phyloP scores from a whole-genome alignment of 2,329 filamentous ascomycete genomes.

The Plenodomus tracheiphilus region DNA sequence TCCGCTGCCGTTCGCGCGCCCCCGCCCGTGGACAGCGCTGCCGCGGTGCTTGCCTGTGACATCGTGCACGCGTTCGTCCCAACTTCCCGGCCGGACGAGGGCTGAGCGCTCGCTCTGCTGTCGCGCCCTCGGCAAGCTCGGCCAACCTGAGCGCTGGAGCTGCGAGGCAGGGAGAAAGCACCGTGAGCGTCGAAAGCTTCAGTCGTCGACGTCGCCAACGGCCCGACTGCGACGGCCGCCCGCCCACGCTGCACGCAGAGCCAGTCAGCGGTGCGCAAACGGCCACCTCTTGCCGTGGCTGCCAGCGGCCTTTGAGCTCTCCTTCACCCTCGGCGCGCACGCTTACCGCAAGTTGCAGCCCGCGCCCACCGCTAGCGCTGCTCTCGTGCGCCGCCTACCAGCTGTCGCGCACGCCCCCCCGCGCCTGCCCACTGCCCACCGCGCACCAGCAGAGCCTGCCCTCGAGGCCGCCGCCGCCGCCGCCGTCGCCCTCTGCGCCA shows the following conservation, averaged over 20 bases:
- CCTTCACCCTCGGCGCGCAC: constrained; percentile 26
- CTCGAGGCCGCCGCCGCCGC: constrained; percentile 10
- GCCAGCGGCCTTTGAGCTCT: constrained; percentile 21
- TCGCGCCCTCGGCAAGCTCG: constrained; percentile 39
- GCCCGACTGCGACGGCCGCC: constrained; percentile 32
- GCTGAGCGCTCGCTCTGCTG: constrained; percentile 28
- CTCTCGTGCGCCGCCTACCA: constrained; percentile 17
- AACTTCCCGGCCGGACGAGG: constrained; percentile 37
- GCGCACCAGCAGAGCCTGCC: constrained; percentile 13
- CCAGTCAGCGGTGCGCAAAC: constrained; percentile 19
- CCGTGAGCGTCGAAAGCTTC: constrained; percentile 22
- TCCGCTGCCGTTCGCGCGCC: neutral
- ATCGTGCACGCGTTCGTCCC: too few relatives aligned
- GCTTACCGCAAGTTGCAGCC: constrained; percentile 19
- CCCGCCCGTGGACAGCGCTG: constrained; percentile 9
- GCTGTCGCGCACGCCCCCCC: constrained; percentile 19
- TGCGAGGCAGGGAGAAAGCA: constrained; percentile 29
- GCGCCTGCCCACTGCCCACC: too few relatives aligned
- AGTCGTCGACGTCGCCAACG: constrained; percentile 32
- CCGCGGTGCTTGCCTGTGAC: too few relatives aligned
- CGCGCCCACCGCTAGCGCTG: too few relatives aligned
- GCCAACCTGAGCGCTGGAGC: constrained; percentile 34
- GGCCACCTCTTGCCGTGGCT: constrained; percentile 18
- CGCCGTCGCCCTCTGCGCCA: constrained; percentile 29
- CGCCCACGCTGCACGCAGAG: constrained; percentile 9